phyloP scores from a whole-genome alignment of 345 rosid genomes.

The Aethionema arabicum region DNA sequence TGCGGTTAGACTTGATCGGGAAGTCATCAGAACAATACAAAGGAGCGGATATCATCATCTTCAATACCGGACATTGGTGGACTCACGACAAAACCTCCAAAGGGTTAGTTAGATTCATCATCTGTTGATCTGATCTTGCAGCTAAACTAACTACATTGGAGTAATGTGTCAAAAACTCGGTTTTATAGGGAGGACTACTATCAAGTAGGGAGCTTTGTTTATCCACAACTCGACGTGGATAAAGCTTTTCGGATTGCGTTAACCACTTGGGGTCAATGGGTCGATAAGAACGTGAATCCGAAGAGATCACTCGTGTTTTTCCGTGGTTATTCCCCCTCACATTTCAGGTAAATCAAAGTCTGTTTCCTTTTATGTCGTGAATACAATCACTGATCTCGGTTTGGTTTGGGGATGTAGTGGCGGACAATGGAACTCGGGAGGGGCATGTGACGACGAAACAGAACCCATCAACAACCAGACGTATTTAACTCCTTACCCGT shows the following conservation, averaged over 20 bases:
- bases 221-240: constrained; percentile 60
- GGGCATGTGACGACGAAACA: too few species aligned
- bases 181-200: constrained; percentile 86
- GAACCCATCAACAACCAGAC: too few species aligned
- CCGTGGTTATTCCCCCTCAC: constrained; percentile 76
- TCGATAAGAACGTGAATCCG: constrained; percentile 63
- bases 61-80: too few species aligned
- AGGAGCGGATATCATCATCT: too few species aligned
- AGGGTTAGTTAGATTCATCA: constrained; percentile 44
- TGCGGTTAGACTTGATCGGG: constrained; percentile 73
- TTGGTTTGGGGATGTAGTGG: too few species aligned
- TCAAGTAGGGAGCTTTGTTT: constrained; percentile 80
- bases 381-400: not conserved
- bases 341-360: constrained; percentile 58
- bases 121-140: too few species aligned
- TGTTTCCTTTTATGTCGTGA: too few species aligned
- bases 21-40: constrained; percentile 57
- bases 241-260: constrained; percentile 82
- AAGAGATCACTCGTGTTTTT: constrained; percentile 60
- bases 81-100: constrained; percentile 81
- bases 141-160: too few species aligned
- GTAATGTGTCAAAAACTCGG: too few species aligned
- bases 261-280: constrained; percentile 82
- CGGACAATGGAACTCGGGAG: too few species aligned
- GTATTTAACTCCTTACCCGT: too few species aligned